A percentile compares a stretch with the other conserved stretches of the same genome.
phyloP scores from a whole-genome alignment of 345 rosid species.

The Abelmoschus esculentus region DNA sequence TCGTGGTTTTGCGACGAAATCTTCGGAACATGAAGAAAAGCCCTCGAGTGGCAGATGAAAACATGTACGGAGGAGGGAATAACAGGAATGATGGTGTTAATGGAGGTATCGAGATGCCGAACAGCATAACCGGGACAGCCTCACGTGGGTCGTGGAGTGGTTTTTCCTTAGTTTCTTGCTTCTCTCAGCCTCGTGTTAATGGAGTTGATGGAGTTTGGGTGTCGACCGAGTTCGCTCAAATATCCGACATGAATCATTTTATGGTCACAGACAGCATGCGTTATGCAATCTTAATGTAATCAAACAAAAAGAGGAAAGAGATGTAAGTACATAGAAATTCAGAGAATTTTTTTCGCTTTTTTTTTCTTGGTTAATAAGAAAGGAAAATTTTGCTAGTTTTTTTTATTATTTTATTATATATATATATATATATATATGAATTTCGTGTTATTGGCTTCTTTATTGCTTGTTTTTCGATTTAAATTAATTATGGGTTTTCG shows the following conservation, averaged over 20 bases:
- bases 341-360: background rate
- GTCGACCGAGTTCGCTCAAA: constrained; percentile 52
- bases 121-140: constrained; percentile 7
- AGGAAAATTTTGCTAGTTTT: constrained; percentile 15
- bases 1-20: constrained; percentile 34
- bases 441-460: no score
- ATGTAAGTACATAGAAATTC: background rate
- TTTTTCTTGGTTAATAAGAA: background rate
- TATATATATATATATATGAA: no score
- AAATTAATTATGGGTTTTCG: no score
- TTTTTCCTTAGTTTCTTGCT: constrained; percentile 53
- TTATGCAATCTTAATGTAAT: constrained; percentile 83
- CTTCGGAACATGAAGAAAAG: constrained; percentile 51
- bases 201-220: constrained; percentile 68
- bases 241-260: constrained; percentile 72
- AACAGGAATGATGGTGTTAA: background rate
- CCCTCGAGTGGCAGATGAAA: constrained; percentile 69
- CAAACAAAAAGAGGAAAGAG: background rate
- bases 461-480: no score
- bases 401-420: no score
- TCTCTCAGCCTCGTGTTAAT: constrained; percentile 53
- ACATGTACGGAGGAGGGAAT: constrained; percentile 23
- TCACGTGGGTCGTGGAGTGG: constrained; percentile 20
- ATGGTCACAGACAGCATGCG: constrained; percentile 91
- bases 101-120: constrained; percentile 19